A percentile compares a stretch with the other conserved stretches of the same genome.
Evolutionary conservation across 805 yeast genomes (phyloP).

Genomic region (Candida methanosorbosa): DNA sequence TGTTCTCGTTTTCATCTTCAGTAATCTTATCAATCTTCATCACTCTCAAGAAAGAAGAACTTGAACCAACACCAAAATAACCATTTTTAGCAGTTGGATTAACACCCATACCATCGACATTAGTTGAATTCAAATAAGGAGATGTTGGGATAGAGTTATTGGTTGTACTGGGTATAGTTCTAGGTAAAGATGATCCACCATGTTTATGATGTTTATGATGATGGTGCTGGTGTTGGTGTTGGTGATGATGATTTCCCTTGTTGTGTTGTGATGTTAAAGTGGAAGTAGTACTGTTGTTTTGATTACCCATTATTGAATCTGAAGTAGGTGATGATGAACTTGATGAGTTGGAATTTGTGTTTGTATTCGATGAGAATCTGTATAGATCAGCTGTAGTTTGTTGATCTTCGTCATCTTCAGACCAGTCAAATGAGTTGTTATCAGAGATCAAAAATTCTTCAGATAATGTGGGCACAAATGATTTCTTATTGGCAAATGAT

Average conservation of each 20-base stretch:
- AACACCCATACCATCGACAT: conserved; percentile 60
- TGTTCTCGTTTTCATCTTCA: conserved; percentile 10
- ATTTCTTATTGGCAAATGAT: background rate
- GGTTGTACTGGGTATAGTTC: no score
- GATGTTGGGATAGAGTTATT: background rate
- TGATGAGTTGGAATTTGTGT: conserved; percentile 7
- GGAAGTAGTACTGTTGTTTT: conserved; percentile 2
- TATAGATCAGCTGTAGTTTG: conserved; percentile 1
- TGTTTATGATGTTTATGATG: no score
- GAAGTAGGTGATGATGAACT: conserved; percentile 5
- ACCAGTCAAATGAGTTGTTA: conserved; percentile 52
- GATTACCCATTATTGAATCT: no score
- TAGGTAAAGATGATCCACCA: background rate
- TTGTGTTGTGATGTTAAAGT: conserved; percentile 3
- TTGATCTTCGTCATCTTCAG: conserved; percentile 37
- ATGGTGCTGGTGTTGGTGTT: conserved; percentile 10
- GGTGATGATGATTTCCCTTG: conserved; percentile 12
- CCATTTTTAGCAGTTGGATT: conserved; percentile 41
- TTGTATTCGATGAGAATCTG: background rate
- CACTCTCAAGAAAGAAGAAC: conserved; percentile 38
- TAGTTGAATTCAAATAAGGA: conserved; percentile 3
- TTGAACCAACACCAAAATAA: conserved; percentile 58
- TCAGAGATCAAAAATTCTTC: conserved; percentile 18
- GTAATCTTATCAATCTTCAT: conserved; percentile 23
- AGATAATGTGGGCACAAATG: conserved; percentile 14